Conservation (phyloP, 108 stramenopile genomes). For the Aureococcus anophagefferens region DNA sequence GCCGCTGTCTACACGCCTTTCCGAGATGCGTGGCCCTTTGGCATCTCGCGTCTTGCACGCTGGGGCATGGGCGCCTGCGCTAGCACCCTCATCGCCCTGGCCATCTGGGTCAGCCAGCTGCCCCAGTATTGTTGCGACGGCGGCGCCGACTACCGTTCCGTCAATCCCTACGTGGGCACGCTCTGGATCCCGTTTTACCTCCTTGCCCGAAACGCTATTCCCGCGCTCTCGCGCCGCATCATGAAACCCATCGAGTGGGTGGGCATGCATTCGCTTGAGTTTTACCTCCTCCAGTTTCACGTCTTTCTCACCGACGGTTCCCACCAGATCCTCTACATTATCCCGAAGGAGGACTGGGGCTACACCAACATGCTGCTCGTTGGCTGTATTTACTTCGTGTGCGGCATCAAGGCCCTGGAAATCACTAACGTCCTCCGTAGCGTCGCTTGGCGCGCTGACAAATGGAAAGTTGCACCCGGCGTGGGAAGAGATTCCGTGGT, state of each 20-base stretch:
- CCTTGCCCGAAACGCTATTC: conserved; percentile 43
- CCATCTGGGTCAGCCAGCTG: not conserved
- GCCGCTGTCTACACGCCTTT: conserved; percentile 38
- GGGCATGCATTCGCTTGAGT: conserved; percentile 51
- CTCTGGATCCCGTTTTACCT: conserved; percentile 42
- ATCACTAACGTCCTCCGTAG: not conserved
- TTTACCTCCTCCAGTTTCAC: conserved; percentile 55
- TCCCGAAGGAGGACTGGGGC: conserved; percentile 17
- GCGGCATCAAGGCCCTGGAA: conserved; percentile 1
- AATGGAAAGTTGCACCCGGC: too few relatives aligned
- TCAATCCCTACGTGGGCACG: conserved; percentile 19
- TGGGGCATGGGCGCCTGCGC: not conserved
- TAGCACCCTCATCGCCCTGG: not conserved
- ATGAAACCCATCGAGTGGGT: conserved; percentile 34
- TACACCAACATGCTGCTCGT: conserved; percentile 13
- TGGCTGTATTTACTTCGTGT: conserved; percentile 3
- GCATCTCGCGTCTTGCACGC: conserved; percentile 7
- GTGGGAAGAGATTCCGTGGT: too few relatives aligned
- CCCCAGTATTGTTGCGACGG: not conserved
- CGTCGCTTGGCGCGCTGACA: conserved; percentile 3
- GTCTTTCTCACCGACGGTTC: conserved; percentile 48
- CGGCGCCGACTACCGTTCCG: not conserved
- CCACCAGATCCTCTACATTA: conserved; percentile 39
- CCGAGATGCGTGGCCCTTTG: conserved; percentile 33
- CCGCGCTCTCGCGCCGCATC: conserved; percentile 26